Evolutionary conservation across 1,284 basidiomycete genomes (phyloP), one percentile per base, ranked within the genome.

Genomic region (Boletus sp.): DNA sequence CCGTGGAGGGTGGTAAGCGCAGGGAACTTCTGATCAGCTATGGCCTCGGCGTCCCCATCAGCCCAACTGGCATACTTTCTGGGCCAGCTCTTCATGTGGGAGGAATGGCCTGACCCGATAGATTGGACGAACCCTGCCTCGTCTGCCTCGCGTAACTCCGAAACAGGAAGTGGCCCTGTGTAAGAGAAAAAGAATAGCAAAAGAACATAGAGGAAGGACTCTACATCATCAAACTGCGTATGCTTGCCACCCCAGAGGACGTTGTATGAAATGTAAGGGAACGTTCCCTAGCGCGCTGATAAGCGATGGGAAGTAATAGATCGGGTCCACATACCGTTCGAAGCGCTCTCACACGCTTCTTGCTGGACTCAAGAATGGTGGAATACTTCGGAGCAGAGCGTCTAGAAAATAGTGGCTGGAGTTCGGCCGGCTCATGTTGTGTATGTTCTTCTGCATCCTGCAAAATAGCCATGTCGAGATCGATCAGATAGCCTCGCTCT

Each of bases 401-500:
- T 27, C 23, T 9, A 46, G 40, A 30, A 33, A 51, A 16, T 33
- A 2, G 11, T 5, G 23, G 8, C 13, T 51, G 33, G 21, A 3
- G 23, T n/a, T 16, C 2, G 16, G 8, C 28, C 8, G 35, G 16
- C 3, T 37, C 5, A 21, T 14, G 23, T 37, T 16, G 23, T 1
- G 50, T 13, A 27, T 33, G 23, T 10, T 52, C 23, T 13, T 52
- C 50, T 4, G n/a, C 21, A 4, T 43, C 14, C 44, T 56, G 62
- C 6, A 61, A 11, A 7, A 55, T 59, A 13, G 58, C 55, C 65
- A 64, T 58, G 21, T 67, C 61, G 6, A 64, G 28, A 33, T 68
- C 68, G 23, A 66, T 68, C 13, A 64, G 11, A 16, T 62, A 70
- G 6, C 66, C 68, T 44, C 62, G 35, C 52, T 62, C 62, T 0